Evolutionary conservation across 2,329 filamentous ascomycete species (phyloP).

Genomic region (Calonectria pauciramosa): DNA sequence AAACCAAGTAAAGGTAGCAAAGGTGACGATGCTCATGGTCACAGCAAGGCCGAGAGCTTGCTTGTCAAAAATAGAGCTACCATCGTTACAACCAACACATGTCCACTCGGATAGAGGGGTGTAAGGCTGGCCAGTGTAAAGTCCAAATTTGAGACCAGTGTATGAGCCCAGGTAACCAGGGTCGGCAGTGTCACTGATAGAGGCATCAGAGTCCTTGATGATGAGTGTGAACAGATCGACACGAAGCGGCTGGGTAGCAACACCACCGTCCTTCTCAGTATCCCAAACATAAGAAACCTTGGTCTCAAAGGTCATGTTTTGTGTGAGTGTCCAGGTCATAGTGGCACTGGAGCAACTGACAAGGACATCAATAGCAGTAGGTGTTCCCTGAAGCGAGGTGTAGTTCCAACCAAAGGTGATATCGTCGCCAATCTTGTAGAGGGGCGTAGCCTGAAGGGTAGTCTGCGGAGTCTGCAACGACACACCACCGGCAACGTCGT

Average conservation of each 20-base stretch:
- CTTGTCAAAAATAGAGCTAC: constrained; percentile 60
- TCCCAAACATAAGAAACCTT: constrained; percentile 71
- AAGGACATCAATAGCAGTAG: constrained; percentile 72
- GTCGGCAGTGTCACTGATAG: constrained; percentile 63
- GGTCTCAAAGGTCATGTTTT: constrained; percentile 72
- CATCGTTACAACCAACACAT: constrained; percentile 71
- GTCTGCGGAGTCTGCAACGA: constrained; percentile 66
- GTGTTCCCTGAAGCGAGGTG: constrained; percentile 69
- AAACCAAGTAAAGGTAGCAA: constrained; percentile 76
- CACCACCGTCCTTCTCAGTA: constrained; percentile 63
- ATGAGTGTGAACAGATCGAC: constrained; percentile 72
- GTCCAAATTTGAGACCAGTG: constrained; percentile 66
- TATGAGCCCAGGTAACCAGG: constrained; percentile 69
- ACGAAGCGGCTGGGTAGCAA: constrained; percentile 61
- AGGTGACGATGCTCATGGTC: constrained; percentile 68
- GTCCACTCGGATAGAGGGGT: constrained; percentile 65
- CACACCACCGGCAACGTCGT: constrained; percentile 64
- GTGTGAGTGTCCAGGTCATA: constrained; percentile 71
- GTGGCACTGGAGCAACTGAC: constrained; percentile 67
- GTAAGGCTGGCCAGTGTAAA: constrained; percentile 69
- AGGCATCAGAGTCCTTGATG: constrained; percentile 70
- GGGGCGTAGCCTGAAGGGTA: constrained; percentile 58
- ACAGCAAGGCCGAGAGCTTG: constrained; percentile 65
- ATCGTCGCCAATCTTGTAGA: constrained; percentile 72
- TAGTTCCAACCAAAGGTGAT: constrained; percentile 77